Conservation (phyloP, 495 filamentous ascomycete species). For the Aspergillus affinis region DNA sequence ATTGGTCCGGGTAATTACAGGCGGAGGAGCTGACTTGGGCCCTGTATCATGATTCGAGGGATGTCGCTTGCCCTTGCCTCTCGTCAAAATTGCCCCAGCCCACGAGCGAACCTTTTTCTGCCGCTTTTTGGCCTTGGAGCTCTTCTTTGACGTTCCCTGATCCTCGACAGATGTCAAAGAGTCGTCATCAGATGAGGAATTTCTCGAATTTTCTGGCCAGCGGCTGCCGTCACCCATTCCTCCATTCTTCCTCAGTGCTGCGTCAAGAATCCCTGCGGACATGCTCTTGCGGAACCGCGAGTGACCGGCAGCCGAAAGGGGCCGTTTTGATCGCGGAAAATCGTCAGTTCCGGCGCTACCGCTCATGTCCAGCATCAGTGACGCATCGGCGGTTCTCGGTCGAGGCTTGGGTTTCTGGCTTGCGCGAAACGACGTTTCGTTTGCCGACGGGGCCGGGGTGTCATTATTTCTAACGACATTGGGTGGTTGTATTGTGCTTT, state of each 20-base stretch:
- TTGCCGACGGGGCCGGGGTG: constrained; percentile 56
- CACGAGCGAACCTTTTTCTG: constrained; percentile 79
- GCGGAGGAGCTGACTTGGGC: constrained; percentile 39
- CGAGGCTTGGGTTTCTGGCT: constrained; percentile 40
- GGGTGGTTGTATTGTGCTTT: constrained; percentile 51
- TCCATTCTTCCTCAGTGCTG: constrained; percentile 21
- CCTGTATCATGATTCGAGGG: constrained; percentile 33
- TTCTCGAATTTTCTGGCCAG: constrained; percentile 28
- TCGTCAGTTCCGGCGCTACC: constrained; percentile 16
- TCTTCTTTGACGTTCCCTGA: constrained; percentile 25
- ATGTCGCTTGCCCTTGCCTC: constrained; percentile 57
- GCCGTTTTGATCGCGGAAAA: constrained; percentile 31
- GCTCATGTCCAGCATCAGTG: constrained; percentile 38
- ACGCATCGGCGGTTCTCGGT: constrained; percentile 55
- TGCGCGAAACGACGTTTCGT: constrained; percentile 62
- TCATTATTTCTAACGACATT: constrained; percentile 34
- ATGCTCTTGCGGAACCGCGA: constrained; percentile 37
- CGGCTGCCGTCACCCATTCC: constrained; percentile 24
- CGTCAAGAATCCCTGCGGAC: constrained; percentile 31
- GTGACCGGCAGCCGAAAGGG: constrained; percentile 37
- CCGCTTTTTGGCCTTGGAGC: constrained; percentile 60
- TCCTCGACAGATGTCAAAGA: constrained; percentile 32
- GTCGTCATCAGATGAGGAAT: constrained; percentile 34
- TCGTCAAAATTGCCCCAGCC: constrained; percentile 72
- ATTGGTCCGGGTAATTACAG: constrained; percentile 42